Conservation (phyloP, 768 basidiomycete genomes). For the Rhodotorula toruloides region DNA sequence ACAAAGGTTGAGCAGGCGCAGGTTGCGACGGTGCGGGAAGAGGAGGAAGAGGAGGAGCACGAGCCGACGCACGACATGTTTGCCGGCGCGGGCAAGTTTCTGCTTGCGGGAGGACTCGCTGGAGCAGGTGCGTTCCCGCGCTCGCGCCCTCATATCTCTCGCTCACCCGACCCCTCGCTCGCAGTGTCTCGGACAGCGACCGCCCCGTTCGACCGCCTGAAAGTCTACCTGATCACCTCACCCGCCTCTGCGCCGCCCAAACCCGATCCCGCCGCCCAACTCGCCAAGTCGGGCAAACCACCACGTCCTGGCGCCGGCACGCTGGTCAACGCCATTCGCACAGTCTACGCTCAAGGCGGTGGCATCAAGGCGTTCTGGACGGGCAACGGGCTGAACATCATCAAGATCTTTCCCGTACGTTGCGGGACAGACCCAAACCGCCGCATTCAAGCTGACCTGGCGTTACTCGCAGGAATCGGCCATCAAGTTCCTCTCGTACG, state of each 20-base stretch:
- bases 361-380: conserved; percentile 85
- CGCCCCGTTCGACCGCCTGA: conserved; percentile 93
- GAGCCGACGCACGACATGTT: conserved; percentile 59
- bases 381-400: conserved; percentile 80
- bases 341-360: conserved; percentile 85
- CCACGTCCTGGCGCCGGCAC: conserved; percentile 48
- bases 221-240: conserved; percentile 85
- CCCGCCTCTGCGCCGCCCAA: conserved; percentile 9
- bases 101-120: conserved; percentile 88
- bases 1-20: neutral
- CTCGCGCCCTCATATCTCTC: neutral
- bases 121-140: conserved; percentile 70
- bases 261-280: conserved; percentile 46
- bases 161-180: neutral
- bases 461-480: conserved; percentile 67
- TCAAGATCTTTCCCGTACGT: conserved; percentile 78
- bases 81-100: conserved; percentile 71
- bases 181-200: conserved; percentile 92
- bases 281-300: conserved; percentile 52
- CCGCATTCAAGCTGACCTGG: no score
- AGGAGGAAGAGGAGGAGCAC: conserved; percentile 56
- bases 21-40: conserved; percentile 18
- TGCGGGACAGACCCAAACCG: no score
- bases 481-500: conserved; percentile 95
- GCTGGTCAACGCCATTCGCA: conserved; percentile 65